Conservation (phyloP, 202 grass and related monocot genomes). For the Cymbopogon flexuosus region DNA sequence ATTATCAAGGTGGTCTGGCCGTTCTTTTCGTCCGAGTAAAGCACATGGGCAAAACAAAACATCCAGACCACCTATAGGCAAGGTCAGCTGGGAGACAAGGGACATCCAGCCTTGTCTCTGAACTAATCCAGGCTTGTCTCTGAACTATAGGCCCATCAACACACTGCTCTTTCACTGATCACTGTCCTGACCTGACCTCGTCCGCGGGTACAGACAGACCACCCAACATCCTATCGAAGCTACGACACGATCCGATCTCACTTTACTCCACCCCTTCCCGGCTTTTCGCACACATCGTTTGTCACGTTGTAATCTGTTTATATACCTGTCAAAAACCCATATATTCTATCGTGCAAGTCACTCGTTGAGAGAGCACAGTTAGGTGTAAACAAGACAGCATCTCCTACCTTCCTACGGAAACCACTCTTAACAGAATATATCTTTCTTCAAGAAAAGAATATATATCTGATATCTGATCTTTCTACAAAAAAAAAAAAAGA, state of each 20-base stretch:
- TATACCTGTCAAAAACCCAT: background rate
- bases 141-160: conserved; percentile 10
- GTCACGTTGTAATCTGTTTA: background rate
- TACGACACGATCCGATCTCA: background rate
- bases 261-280: background rate
- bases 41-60: background rate
- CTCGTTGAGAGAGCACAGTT: background rate
- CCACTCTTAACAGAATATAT: no score
- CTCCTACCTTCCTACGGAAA: background rate
- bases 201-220: background rate
- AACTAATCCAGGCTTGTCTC: no score
- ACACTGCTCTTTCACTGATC: background rate
- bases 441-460: no score
- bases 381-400: background rate
- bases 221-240: background rate
- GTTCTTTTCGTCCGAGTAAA: background rate
- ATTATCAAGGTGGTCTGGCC: no score
- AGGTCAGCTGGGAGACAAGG: background rate
- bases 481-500: no score
- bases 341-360: background rate
- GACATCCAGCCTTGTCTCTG: background rate
- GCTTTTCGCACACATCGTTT: background rate
- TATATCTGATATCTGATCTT: no score
- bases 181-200: background rate
- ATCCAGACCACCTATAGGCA: no score